Evolutionary conservation across 2,329 filamentous ascomycete species (phyloP).

Genomic region (Penicillium polonicum): DNA sequence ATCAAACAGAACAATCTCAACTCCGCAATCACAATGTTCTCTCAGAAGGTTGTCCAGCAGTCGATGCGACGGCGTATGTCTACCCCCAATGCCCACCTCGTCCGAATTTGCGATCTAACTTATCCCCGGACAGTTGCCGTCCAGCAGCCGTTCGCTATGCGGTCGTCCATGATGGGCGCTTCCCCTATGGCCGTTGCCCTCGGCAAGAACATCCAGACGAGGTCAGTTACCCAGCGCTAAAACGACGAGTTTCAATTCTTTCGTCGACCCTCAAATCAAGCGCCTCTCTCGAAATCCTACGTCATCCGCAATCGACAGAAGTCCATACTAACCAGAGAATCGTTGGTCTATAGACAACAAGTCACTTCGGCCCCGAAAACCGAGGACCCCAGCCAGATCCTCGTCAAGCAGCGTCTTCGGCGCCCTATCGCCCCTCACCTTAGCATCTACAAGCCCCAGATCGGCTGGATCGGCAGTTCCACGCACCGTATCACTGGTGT

Average conservation of each 20-base stretch:
- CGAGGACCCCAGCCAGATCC: slow-evolving; percentile 54
- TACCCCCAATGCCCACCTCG: not conserved
- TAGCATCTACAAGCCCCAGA: slow-evolving; percentile 77
- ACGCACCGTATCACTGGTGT: slow-evolving; percentile 83
- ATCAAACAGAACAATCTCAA: slow-evolving; percentile 19
- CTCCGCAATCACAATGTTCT: slow-evolving; percentile 42
- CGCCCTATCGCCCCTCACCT: slow-evolving; percentile 86
- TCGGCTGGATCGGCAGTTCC: slow-evolving; percentile 76
- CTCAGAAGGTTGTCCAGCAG: slow-evolving; percentile 49
- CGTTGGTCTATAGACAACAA: slow-evolving; percentile 28
- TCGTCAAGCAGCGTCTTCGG: slow-evolving; percentile 74
- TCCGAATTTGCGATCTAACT: slow-evolving; percentile 27
- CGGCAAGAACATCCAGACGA: slow-evolving; percentile 45
- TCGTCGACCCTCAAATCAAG: not conserved
- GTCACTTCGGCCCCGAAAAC: slow-evolving; percentile 32
- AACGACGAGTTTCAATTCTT: slow-evolving; percentile 1
- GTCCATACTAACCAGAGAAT: slow-evolving; percentile 14
- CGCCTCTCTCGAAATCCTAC: slow-evolving; percentile 20
- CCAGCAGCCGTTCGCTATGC: slow-evolving; percentile 45
- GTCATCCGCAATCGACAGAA: slow-evolving; percentile 26
- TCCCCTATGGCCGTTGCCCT: slow-evolving; percentile 46
- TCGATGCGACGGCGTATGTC: slow-evolving; percentile 51
- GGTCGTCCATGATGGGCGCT: slow-evolving; percentile 44
- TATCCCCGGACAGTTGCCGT: slow-evolving; percentile 41
- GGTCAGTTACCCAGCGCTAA: slow-evolving; percentile 34